Evolutionary conservation across 768 basidiomycete species (phyloP).

Genomic region (Leccinum variicolor): DNA sequence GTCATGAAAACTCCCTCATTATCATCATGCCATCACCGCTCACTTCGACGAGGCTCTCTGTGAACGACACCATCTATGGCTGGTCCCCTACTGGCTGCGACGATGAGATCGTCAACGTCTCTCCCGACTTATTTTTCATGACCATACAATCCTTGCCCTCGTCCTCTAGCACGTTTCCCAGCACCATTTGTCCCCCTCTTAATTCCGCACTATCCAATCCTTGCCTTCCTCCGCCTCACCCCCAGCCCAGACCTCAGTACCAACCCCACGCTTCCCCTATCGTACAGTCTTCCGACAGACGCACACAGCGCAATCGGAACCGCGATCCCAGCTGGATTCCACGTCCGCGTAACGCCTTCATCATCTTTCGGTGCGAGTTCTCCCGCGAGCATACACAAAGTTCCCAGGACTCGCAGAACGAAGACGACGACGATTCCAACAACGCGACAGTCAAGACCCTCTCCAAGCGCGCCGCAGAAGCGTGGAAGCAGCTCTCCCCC

Average conservation of each 20-base stretch:
- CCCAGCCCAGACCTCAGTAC: neutral
- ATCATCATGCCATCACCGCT: neutral
- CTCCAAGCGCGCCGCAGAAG: constrained; percentile 73
- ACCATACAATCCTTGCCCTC: constrained; percentile 2
- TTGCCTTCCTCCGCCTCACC: neutral
- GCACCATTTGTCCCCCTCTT: constrained; percentile 17
- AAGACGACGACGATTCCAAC: constrained; percentile 12
- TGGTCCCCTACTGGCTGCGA: constrained; percentile 29
- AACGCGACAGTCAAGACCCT: constrained; percentile 47
- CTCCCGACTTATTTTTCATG: constrained; percentile 14
- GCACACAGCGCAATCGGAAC: constrained; percentile 37
- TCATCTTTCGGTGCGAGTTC: constrained; percentile 70
- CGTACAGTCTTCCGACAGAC: constrained; percentile 38
- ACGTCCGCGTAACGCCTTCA: constrained; percentile 68
- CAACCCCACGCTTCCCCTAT: constrained; percentile 1
- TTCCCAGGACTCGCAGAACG: constrained; percentile 34
- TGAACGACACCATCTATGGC: constrained; percentile 16
- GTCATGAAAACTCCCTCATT: neutral
- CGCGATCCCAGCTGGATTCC: constrained; percentile 59
- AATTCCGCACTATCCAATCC: neutral
- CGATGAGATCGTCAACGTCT: constrained; percentile 28
- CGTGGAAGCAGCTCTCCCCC: constrained; percentile 60
- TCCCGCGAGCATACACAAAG: constrained; percentile 42
- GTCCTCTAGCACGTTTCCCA: constrained; percentile 1
- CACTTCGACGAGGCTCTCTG: constrained; percentile 7